Evolutionary conservation across 768 basidiomycete genomes (phyloP), one percentile per base, ranked within the genome.

Genomic region (Multifurca ochricompacta): DNA sequence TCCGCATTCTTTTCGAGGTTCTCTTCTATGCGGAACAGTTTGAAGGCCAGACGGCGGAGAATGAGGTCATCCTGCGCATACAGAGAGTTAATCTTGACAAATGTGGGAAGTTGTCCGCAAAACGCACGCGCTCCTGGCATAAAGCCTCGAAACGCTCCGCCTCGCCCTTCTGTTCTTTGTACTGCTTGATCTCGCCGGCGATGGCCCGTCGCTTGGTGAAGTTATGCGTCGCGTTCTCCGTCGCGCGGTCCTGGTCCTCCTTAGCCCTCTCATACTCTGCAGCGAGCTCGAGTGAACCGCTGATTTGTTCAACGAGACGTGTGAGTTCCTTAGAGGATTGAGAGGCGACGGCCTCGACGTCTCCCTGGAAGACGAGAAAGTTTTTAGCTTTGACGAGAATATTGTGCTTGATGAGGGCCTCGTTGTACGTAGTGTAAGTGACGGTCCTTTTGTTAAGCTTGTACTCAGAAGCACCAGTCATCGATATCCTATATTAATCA

Each of bases 301-400:
- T 88, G 58, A 98, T 97, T 66, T 97, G 92, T 61, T 99, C 96
- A 42, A 99, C 87, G 30, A 98, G 83, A 16, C 81, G 80, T 0
- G 94, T 78, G 19, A 98, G 81, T 62, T 95, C 93, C 54, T 84
- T 83, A 14, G 96, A 81, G 1, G 89, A 92, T 62, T 99, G 96
- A 2, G 90, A 89, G 0, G 96, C 96, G 31, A 99, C 91, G 2
- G 92, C 91, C 70, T 99, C 96, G 30, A 99, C 96, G 66, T 98
- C 96, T 48, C 96, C 96, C 66, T 99, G 96, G 73, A 99, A 98
- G 10, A 98, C 96, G 48, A 98, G 84, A 65, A 98, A 99, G 73
- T 98, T 98, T 74, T 97, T 97, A 11, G 96, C 96, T 71, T 96
- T 97, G 64, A 98, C 93, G 43, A 98, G 87, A 64, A 99, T 91